Base-by-base conservation (phyloP, 2,329 filamentous ascomycete genomes). In the Colletotrichum echinochloae region DNA sequence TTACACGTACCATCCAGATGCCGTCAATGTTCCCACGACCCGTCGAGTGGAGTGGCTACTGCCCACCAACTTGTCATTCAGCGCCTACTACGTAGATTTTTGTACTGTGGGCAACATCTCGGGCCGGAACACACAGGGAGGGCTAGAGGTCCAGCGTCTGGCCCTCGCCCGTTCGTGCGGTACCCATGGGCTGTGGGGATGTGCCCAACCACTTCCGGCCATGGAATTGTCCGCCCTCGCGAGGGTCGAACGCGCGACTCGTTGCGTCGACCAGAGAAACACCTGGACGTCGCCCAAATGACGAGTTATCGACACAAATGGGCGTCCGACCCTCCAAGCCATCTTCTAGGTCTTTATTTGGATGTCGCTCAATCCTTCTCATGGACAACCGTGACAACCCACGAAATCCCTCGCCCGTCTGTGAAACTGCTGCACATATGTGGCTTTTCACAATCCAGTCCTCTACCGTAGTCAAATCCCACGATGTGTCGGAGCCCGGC, bases 151-250 rank as follows among this genome's bases (percentile, higher is more conserved):
- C 48, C 51, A 60, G 44, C 26, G 46, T 26, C 44, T 49, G 62
- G 48, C 66, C 66, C 66, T 69, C 66, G 61, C 62, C 66, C 66
- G 37, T 60, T 55, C 55, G 60, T 65, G 63, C 55, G 26, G 20
- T 30, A 49, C n/a, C 49, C 30, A 56, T n/a, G n/a, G n/a, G n/a
- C n/a, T n/a, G n/a, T n/a, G n/a, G n/a, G n/a, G n/a, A n/a, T n/a
- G n/a, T n/a, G n/a, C 23, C 11, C 57, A 49, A 8, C 44, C 23
- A 16, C 23, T 28, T 39, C 35, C 12, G 16, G 20, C 41, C 18
- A 18, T 8, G 28, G 6, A 20, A 18, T 52, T 41, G 46, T 39
- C 23, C 41, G n/a, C 30, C n/a, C 46, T 26, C n/a, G 14, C n/a
- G 46, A 30, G 16, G 30, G 48, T 26, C 44, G 23, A 35, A 66